Evolutionary conservation across 2,329 filamentous ascomycete genomes (phyloP), one percentile per base, ranked within the genome.

Genomic region (Fusarium sp.): DNA sequence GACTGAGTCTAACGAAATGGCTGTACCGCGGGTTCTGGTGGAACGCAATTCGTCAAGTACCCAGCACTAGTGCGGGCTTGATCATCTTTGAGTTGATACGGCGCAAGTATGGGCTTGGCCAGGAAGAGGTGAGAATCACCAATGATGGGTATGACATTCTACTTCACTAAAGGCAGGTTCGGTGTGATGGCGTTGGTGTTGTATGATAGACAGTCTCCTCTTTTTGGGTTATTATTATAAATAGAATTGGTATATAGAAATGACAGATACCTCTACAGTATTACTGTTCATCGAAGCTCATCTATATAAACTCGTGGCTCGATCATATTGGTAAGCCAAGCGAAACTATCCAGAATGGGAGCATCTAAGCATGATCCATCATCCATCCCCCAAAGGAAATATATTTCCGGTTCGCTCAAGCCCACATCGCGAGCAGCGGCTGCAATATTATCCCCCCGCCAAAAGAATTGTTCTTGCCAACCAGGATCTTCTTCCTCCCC

Each of bases 71-170:
- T 62, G 91, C 91, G 0, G 92, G 91, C 0, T 76, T 94, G 62
- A 92, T 94, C 70, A 92, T 93, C 20, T 94, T 94, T 76, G 92
- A 94, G 79, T 76, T 94, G 44, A 88, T 93, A 37, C 82, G 92
- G 58, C 83, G 91, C 36, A 92, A 92, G 78, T 94, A 93, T 71
- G 89, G 89, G 3, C 82, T 86, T 60, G 84, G 85, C 3, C 83
- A 83, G 18, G 89, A 91, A 50, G 85, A 85, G 72, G 88, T 89
- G 66, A 84, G 84, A 70, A 92, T 92, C 54, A 86, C 84, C 49
- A 87, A 88, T 76, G 90, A 91, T 67, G 89, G 90, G 2, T 92
- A 92, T 71, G 89, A 92, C 72, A 92, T 94, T 72, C 73, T 92
- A 66, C 80, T 93, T 16, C 69, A 76, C 51, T 79, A 57, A 67